phyloP scores from a whole-genome alignment of 2,329 filamentous ascomycete genomes.

The Xylaria sp. region DNA sequence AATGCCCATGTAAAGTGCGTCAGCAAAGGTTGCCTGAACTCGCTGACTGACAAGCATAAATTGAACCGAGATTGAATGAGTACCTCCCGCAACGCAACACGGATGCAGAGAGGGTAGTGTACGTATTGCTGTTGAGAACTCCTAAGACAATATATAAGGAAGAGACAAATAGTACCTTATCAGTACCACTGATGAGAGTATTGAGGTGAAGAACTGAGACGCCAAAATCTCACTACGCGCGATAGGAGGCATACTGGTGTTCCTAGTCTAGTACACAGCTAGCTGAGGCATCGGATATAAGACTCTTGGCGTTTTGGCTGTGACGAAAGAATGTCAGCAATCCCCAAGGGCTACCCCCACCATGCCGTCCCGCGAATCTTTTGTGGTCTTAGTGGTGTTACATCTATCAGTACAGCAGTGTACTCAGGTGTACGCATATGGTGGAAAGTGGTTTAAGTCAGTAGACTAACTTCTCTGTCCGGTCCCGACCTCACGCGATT shows the following conservation, averaged over 20 bases:
- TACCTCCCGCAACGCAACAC: too few species aligned
- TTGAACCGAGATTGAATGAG: neutral
- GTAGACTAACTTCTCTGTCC: neutral
- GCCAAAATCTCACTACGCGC: neutral
- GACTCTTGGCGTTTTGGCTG: constrained; percentile 9
- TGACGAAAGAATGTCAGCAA: constrained; percentile 16
- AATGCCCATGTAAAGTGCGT: constrained; percentile 1
- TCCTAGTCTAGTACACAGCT: neutral
- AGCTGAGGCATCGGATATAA: neutral
- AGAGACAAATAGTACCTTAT: neutral
- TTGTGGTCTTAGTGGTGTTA: neutral
- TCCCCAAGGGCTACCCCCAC: constrained; percentile 6
- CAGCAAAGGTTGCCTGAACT: constrained; percentile 23
- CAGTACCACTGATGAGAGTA: neutral
- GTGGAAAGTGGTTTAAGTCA: too few species aligned
- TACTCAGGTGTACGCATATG: neutral
- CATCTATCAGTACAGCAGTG: neutral
- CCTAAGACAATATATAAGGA: too few species aligned
- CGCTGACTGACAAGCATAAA: neutral
- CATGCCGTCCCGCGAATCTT: neutral
- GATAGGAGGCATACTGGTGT: neutral
- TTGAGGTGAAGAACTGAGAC: neutral
- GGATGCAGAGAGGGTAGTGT: too few species aligned
- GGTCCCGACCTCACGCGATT: constrained; percentile 11
- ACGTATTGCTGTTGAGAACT: too few species aligned